Evolutionary conservation across 2,329 filamentous ascomycete species (phyloP).

Genomic region (Colletotrichum sp.): DNA sequence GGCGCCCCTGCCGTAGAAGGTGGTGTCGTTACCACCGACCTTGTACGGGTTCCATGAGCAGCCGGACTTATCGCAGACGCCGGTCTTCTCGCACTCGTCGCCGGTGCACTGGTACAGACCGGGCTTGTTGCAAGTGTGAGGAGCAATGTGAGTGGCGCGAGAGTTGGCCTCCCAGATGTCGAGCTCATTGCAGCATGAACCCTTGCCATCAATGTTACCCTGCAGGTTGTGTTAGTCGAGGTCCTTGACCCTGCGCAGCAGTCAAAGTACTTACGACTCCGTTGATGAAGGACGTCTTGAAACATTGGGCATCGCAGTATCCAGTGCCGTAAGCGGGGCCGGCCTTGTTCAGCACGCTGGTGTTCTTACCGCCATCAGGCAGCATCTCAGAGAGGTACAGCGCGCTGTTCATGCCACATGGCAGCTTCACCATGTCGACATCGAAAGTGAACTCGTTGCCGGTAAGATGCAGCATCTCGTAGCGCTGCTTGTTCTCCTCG

Average conservation of each 20-base stretch:
- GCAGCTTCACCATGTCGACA: conserved; percentile 67
- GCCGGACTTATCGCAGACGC: conserved; percentile 42
- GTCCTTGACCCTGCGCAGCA: conserved; percentile 30
- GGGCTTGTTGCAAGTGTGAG: conserved; percentile 58
- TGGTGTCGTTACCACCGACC: conserved; percentile 25
- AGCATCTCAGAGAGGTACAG: conserved; percentile 70
- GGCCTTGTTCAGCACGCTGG: conserved; percentile 55
- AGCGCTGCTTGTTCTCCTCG: conserved; percentile 53
- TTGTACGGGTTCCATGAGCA: conserved; percentile 42
- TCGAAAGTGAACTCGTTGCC: conserved; percentile 69
- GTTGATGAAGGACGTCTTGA: conserved; percentile 49
- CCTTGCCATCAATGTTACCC: conserved; percentile 61
- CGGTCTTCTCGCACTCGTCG: conserved; percentile 28
- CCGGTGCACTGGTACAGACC: conserved; percentile 44
- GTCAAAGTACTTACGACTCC: conserved; percentile 39
- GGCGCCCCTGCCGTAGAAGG: conserved; percentile 25
- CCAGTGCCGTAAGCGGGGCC: conserved; percentile 66
- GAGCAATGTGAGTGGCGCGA: conserved; percentile 61
- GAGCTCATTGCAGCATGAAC: conserved; percentile 72
- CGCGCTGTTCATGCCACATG: conserved; percentile 71
- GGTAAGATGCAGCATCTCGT: conserved; percentile 62
- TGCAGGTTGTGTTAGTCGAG: conserved; percentile 30
- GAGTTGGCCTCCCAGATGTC: conserved; percentile 71
- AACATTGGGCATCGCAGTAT: conserved; percentile 65
- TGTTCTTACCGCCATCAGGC: conserved; percentile 59